Conservation (phyloP, 2,329 filamentous ascomycete species). For the Pseudomassariella vexata region DNA sequence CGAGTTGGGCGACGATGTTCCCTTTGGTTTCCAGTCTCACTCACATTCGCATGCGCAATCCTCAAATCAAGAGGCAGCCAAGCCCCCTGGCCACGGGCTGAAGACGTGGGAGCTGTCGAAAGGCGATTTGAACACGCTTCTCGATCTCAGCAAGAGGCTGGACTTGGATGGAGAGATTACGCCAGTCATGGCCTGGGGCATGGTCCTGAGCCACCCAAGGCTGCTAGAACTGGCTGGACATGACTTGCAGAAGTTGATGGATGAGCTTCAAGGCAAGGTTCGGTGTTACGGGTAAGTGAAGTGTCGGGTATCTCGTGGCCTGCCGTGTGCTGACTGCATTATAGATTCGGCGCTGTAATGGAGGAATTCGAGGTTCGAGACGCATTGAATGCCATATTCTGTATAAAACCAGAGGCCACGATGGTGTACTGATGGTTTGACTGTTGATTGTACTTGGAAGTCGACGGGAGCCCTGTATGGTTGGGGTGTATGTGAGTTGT, state of each 20-base stretch:
- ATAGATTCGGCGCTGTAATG: slow-evolving; percentile 57
- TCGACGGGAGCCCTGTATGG: too few relatives aligned
- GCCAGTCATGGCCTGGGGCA: slow-evolving; percentile 90
- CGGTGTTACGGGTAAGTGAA: slow-evolving; percentile 84
- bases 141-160: slow-evolving; percentile 77
- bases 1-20: slow-evolving; percentile 42
- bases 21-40: slow-evolving; percentile 46
- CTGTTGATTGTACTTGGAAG: slow-evolving; percentile 6
- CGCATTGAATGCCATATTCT: slow-evolving; percentile 67
- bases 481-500: too few relatives aligned
- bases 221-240: slow-evolving; percentile 58
- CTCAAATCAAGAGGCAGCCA: too few relatives aligned
- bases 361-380: slow-evolving; percentile 69
- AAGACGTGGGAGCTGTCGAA: slow-evolving; percentile 77
- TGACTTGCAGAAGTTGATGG: slow-evolving; percentile 68
- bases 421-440: slow-evolving; percentile 14
- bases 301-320: background rate
- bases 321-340: background rate
- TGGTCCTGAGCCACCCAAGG: slow-evolving; percentile 67
- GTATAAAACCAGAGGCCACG: slow-evolving; percentile 51
- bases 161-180: slow-evolving; percentile 88
- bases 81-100: too few relatives aligned
- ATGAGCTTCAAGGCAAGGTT: slow-evolving; percentile 72
- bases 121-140: slow-evolving; percentile 70
- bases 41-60: slow-evolving; percentile 40